These are phyloP conservation scores for Zangia roseola DNA, from an alignment of 768 basidiomycete species.

Conservation along the genomic window DNA sequence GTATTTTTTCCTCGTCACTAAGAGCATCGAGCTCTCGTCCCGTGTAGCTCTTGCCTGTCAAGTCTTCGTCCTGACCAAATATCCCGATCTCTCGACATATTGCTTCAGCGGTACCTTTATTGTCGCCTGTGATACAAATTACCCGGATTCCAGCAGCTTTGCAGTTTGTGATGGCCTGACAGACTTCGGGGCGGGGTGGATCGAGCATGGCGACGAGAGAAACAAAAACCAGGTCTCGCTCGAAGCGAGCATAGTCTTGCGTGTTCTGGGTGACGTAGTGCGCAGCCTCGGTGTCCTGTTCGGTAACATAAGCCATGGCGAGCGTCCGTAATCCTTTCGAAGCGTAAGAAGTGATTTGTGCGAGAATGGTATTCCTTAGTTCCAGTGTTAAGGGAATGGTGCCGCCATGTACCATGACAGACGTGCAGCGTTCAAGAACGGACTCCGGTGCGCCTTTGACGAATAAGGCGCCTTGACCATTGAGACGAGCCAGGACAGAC, in stretches of 20 bases:
- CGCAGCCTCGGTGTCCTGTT: conserved; percentile 68
- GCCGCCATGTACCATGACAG: conserved; percentile 63
- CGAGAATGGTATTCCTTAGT: conserved; percentile 59
- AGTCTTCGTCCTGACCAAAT: conserved; percentile 80
- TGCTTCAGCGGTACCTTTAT: conserved; percentile 96
- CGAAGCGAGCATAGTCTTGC: conserved; percentile 85
- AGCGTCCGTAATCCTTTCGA: conserved; percentile 84
- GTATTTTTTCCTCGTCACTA: conserved; percentile 74
- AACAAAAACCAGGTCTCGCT: conserved; percentile 89
- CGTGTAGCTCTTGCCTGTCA: conserved; percentile 95
- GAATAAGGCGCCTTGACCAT: conserved; percentile 73
- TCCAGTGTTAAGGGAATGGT: conserved; percentile 62
- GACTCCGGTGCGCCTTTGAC: conserved; percentile 98
- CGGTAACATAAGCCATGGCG: conserved; percentile 84
- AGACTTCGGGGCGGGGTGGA: conserved; percentile 93
- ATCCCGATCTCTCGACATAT: conserved; percentile 97
- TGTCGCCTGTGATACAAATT: conserved; percentile 97
- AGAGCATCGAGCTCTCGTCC: conserved; percentile 88
- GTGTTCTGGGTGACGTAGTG: conserved; percentile 82
- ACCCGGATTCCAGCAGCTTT: conserved; percentile 92
- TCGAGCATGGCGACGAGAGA: conserved; percentile 98
- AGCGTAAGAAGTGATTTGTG: conserved; percentile 72
- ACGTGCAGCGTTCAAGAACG: conserved; percentile 85
- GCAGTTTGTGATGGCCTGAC: conserved; percentile 84
- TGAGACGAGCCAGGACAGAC: conserved; percentile 85